Evolutionary conservation across 768 basidiomycete genomes (phyloP).

Genomic region (Sistotremastrum suecicum): DNA sequence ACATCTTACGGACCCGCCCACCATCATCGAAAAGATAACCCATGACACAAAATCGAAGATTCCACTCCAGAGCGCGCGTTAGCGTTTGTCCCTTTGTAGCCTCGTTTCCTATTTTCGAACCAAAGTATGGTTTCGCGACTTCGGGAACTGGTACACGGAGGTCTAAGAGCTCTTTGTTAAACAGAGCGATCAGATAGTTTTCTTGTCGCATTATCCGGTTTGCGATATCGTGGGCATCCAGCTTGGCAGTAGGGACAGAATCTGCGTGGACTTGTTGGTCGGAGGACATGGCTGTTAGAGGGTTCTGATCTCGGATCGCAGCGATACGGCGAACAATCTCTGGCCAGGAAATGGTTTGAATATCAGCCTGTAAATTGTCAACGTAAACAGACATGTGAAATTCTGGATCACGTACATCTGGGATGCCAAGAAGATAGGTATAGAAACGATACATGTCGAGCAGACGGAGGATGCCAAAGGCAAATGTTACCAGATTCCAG

Average conservation of each 20-base stretch:
- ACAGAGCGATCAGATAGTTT: slow-evolving; percentile 94
- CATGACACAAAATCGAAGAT: slow-evolving; percentile 88
- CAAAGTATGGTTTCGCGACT: slow-evolving; percentile 25
- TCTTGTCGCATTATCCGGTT: slow-evolving; percentile 97
- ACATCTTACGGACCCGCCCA: slow-evolving; percentile 82
- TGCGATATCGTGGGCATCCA: slow-evolving; percentile 96
- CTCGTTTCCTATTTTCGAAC: slow-evolving; percentile 13
- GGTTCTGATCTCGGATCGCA: slow-evolving; percentile 84
- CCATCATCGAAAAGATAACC: slow-evolving; percentile 88
- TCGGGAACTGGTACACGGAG: slow-evolving; percentile 68
- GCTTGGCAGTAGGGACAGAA: slow-evolving; percentile 63
- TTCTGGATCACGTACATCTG: slow-evolving; percentile 50
- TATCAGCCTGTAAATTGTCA: slow-evolving; percentile 55
- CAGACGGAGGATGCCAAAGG: slow-evolving; percentile 59
- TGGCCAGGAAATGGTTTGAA: slow-evolving; percentile 95
- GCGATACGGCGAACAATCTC: slow-evolving; percentile 86
- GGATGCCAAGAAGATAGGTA: slow-evolving; percentile 83
- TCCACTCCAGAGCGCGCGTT: slow-evolving; percentile 93
- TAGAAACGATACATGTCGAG: slow-evolving; percentile 95
- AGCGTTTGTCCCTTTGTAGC: slow-evolving; percentile 64
- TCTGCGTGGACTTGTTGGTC: slow-evolving; percentile 33
- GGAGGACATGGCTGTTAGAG: slow-evolving; percentile 75
- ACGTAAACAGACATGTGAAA: neutral
- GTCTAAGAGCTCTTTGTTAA: slow-evolving; percentile 93
- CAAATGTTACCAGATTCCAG: slow-evolving; percentile 78